Percentiles rank a stretch among this genome's conserved stretches.
These are phyloP conservation scores for Rhododendron williamsianum DNA, from an alignment of 148 eudicot genomes.

Conservation along the genomic window DNA sequence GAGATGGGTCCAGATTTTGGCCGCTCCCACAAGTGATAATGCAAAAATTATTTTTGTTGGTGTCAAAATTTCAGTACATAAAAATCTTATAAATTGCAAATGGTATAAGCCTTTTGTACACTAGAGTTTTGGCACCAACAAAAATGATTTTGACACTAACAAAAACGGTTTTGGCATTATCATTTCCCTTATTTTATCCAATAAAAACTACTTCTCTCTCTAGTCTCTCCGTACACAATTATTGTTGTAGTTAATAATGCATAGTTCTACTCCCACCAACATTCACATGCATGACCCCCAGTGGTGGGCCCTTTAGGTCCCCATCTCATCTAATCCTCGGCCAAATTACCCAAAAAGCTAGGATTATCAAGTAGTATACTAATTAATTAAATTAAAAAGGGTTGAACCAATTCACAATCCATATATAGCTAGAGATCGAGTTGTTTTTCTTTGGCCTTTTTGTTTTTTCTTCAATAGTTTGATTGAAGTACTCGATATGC, in stretches of 20 bases:
- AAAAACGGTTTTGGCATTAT: too few relatives aligned
- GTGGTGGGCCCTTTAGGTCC: conserved; percentile 6
- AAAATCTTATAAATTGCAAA: too few relatives aligned
- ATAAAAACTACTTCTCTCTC: background rate
- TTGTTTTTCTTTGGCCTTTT: background rate
- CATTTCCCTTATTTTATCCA: background rate
- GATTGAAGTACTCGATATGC: background rate
- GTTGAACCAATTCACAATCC: background rate
- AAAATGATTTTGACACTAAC: too few relatives aligned
- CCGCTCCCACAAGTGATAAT: too few relatives aligned
- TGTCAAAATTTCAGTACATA: too few relatives aligned
- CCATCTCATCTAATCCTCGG: background rate
- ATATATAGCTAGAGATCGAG: background rate
- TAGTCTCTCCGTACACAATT: background rate
- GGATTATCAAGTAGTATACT: background rate
- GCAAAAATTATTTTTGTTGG: too few relatives aligned
- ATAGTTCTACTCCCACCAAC: conserved; percentile 12
- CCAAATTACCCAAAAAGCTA: background rate
- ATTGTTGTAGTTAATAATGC: background rate
- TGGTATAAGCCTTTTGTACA: too few relatives aligned
- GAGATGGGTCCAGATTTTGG: too few relatives aligned
- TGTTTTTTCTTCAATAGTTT: background rate
- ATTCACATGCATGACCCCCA: conserved; percentile 16
- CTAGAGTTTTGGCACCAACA: too few relatives aligned
- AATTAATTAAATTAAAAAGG: background rate